Base-by-base conservation (phyloP, 192 early-diverging fungal genomes). In the Entomortierella lignicola region DNA sequence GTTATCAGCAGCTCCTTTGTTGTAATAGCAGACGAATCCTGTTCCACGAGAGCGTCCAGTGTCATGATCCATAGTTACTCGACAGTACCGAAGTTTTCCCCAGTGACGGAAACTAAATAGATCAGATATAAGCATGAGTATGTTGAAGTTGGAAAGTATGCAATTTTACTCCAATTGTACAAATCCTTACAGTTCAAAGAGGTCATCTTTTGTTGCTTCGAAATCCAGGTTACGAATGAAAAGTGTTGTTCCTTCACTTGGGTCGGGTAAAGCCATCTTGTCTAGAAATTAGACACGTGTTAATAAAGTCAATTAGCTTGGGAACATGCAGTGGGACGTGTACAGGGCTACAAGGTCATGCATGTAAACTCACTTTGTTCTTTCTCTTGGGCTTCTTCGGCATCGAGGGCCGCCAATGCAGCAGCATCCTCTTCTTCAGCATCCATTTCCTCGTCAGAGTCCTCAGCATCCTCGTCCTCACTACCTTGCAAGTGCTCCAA, bases 171-270 rank as follows among this genome's bases (percentile, higher is more conserved):
- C 31, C 27, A 51, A 7, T 25, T 23, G 17, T 25, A 8, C 0
- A 43, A 12, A 15, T 71, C 77, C 71, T 62, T 79, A 85, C 79
- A 84, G 62, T 31, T 82, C 74, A 37, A 77, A 86, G 20, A 98
- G 81, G 34, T 91, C 91, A 51, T 93, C 91, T 73, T 97, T 91
- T 17, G 91, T 92, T 4, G 94, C 93, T 27, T 98, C 97, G 72
- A 96, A 98, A 41, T 91, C 88, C 75, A 98, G 74, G 82, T 98
- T 98, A 50, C 96, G 89, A 60, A 98, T 88, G 83, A 98, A 98
- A 41, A 98, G 89, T 20, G 96, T 98, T 41, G 91, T 91, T 27
- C 90, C 87, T 44, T 87, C 85, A n/a, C 85, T 80, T 39, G 77
- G 66, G 17, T 73, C 66, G 31, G 86, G 83, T 25, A 82, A 60